Evolutionary conservation across 2,329 filamentous ascomycete genomes (phyloP).

Genomic region (Pestalotiopsis sp.): DNA sequence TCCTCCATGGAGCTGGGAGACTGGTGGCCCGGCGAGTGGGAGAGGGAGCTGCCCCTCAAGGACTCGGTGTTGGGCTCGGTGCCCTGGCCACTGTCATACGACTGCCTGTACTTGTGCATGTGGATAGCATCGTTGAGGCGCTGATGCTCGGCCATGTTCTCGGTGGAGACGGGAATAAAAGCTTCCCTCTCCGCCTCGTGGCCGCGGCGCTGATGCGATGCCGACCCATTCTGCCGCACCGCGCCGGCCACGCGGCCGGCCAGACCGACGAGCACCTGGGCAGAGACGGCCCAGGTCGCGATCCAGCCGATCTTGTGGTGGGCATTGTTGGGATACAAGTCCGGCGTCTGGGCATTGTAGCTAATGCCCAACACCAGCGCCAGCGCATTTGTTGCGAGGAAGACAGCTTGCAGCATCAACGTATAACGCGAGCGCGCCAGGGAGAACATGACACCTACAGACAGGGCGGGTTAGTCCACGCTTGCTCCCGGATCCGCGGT

Average conservation of each 20-base stretch:
- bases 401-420: constrained; percentile 69
- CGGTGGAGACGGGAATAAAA: constrained; percentile 66
- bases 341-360: constrained; percentile 81
- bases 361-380: constrained; percentile 68
- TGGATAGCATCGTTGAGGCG: constrained; percentile 41
- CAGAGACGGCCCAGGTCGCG: constrained; percentile 70
- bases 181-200: constrained; percentile 44
- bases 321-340: constrained; percentile 85
- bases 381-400: constrained; percentile 64
- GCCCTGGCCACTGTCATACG: constrained; percentile 74
- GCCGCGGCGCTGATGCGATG: constrained; percentile 12
- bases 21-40: constrained; percentile 53
- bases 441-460: constrained; percentile 80
- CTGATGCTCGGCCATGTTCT: constrained; percentile 56
- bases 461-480: constrained; percentile 18
- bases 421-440: constrained; percentile 77
- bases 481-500: background rate
- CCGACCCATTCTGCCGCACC: constrained; percentile 25
- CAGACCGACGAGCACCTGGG: constrained; percentile 71
- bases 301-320: constrained; percentile 90
- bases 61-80: constrained; percentile 72
- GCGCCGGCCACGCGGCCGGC: constrained; percentile 62
- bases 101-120: constrained; percentile 55
- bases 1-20: constrained; percentile 40
- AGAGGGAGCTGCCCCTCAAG: constrained; percentile 66